A percentile compares a stretch with the other conserved stretches of the same genome.
Evolutionary conservation across 1,139 yeast genomes (phyloP).

Genomic region (Hyphopichia khmerensis): DNA sequence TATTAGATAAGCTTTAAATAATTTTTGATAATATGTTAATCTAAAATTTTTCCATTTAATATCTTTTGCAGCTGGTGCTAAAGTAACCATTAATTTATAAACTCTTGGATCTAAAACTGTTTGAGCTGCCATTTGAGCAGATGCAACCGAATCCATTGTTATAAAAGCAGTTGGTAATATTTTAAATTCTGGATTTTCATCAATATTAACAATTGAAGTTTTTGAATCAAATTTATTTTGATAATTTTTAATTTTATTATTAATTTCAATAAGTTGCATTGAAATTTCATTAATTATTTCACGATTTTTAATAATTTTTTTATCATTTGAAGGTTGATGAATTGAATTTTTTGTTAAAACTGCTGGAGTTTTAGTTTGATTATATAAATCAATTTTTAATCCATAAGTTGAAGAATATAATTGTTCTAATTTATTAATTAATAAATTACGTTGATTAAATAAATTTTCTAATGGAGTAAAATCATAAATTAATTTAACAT

Average conservation of each 20-base stretch:
- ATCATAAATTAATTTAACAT: constrained; percentile 55
- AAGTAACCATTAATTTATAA: constrained; percentile 62
- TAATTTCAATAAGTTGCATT: constrained; percentile 21
- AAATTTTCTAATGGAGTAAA: constrained; percentile 49
- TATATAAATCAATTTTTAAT: constrained; percentile 42
- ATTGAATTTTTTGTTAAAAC: constrained; percentile 15
- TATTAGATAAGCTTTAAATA: constrained; percentile 56
- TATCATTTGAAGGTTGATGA: constrained; percentile 2
- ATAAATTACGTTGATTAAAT: constrained; percentile 31
- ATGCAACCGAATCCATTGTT: constrained; percentile 81
- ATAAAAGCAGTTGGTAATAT: constrained; percentile 70
- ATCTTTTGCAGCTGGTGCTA: constrained; percentile 84
- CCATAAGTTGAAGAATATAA: constrained; percentile 47
- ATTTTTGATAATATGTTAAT: constrained; percentile 53
- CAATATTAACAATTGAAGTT: constrained; percentile 25
- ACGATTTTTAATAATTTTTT: constrained; percentile 2
- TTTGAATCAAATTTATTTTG: constrained; percentile 31
- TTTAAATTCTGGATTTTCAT: constrained; percentile 26
- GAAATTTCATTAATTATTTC: constrained; percentile 19
- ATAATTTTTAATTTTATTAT: constrained; percentile 26
- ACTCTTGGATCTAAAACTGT: constrained; percentile 78
- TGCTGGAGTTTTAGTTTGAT: constrained; percentile 26
- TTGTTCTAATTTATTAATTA: constrained; percentile 42
- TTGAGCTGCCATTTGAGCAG: constrained; percentile 86
- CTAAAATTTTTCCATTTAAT: constrained; percentile 75